Evolutionary conservation across 192 early-diverging fungal species (phyloP).

Genomic region (Backusella liffmaniae): DNA sequence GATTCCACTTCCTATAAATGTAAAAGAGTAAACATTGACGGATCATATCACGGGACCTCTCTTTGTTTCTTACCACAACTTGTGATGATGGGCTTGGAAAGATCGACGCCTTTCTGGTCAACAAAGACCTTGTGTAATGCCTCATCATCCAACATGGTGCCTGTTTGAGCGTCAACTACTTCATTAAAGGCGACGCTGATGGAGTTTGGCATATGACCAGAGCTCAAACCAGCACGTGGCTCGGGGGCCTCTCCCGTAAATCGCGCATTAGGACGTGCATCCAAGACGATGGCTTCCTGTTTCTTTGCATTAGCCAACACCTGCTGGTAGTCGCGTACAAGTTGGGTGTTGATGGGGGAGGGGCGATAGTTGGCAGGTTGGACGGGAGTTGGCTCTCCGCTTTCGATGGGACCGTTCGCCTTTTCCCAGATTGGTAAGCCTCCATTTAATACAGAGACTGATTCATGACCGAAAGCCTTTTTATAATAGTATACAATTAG

Average conservation of each 20-base stretch:
- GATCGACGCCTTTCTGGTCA: slow-evolving; percentile 59
- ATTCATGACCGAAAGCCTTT: slow-evolving; percentile 86
- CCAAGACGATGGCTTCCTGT: slow-evolving; percentile 51
- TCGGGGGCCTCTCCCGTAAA: slow-evolving; percentile 77
- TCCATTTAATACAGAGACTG: slow-evolving; percentile 86
- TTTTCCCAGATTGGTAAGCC: slow-evolving; percentile 81
- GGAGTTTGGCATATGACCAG: slow-evolving; percentile 82
- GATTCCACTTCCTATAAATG: slow-evolving; percentile 62
- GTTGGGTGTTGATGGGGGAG: slow-evolving; percentile 20
- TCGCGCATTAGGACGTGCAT: slow-evolving; percentile 65
- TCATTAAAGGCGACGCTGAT: slow-evolving; percentile 72
- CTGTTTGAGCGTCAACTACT: slow-evolving; percentile 54
- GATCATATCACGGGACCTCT: not conserved
- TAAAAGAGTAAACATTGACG: not conserved
- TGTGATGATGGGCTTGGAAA: slow-evolving; percentile 68
- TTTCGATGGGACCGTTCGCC: slow-evolving; percentile 49
- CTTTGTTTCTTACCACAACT: slow-evolving; percentile 64
- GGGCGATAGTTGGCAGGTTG: slow-evolving; percentile 40
- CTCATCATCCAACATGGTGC: slow-evolving; percentile 52
- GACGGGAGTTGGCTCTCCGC: slow-evolving; percentile 28
- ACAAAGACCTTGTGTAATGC: slow-evolving; percentile 57
- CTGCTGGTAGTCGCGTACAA: slow-evolving; percentile 59
- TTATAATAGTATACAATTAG: not conserved
- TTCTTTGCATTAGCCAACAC: slow-evolving; percentile 55
- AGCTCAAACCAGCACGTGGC: slow-evolving; percentile 71